Evolutionary conservation across 2,329 filamentous ascomycete genomes (phyloP).

Genomic region (Beauveria bassiana): DNA sequence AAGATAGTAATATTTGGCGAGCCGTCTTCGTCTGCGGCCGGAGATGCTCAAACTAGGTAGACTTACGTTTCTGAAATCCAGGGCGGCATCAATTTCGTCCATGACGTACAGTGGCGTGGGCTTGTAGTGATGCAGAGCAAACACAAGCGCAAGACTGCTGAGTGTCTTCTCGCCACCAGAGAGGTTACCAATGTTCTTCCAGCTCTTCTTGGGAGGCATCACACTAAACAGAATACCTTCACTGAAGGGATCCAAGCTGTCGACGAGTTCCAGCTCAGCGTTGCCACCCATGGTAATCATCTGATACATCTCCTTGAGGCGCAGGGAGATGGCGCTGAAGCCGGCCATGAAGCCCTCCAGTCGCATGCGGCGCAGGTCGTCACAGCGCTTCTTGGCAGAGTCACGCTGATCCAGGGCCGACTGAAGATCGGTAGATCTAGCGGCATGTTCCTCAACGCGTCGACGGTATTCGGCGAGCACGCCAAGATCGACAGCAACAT

Average conservation of each 20-base stretch:
- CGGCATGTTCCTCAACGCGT: conserved; percentile 72
- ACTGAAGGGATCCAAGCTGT: conserved; percentile 91
- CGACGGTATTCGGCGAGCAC: conserved; percentile 86
- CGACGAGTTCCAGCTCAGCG: conserved; percentile 92
- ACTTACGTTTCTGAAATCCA: conserved; percentile 96
- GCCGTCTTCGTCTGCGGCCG: background rate
- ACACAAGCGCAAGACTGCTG: conserved; percentile 88
- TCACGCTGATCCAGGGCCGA: conserved; percentile 73
- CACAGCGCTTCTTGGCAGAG: conserved; percentile 80
- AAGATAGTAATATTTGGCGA: conserved; percentile 8
- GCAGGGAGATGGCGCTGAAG: conserved; percentile 86
- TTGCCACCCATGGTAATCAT: conserved; percentile 99
- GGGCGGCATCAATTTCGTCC: conserved; percentile 97
- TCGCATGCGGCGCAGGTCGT: conserved; percentile 82
- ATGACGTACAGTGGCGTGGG: conserved; percentile 97
- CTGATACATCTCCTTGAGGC: conserved; percentile 99
- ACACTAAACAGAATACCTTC: conserved; percentile 96
- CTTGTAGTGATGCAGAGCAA: conserved; percentile 96
- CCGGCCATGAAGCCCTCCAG: conserved; percentile 98
- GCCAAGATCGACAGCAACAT: conserved; percentile 77
- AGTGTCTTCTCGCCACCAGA: conserved; percentile 97
- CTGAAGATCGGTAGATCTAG: conserved; percentile 76
- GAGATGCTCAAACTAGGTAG: background rate
- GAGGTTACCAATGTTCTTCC: conserved; percentile 98
- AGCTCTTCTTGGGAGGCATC: conserved; percentile 99